Base-by-base conservation (phyloP, 495 filamentous ascomycete species). In the Mycothermus thermophilus region DNA sequence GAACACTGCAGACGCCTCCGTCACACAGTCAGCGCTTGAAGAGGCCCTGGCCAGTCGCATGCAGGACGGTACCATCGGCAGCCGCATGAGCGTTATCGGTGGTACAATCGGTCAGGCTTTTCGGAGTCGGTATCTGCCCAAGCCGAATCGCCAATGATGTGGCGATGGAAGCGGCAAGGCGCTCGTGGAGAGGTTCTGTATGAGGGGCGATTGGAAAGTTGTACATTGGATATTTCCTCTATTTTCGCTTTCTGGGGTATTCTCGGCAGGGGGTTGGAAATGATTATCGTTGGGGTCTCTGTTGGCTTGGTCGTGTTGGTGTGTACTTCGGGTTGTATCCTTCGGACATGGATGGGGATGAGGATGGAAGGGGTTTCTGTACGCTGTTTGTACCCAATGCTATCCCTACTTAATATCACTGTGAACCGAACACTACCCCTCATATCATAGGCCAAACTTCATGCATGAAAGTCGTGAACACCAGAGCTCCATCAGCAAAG, bases 21-120 rank as follows among this genome's bases (percentile, higher is more conserved):
- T 97, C 15, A 93, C 88, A 11, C 85, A 94, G 50, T 88, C 81
- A 11, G 88, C 87, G 0, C 65, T 97, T 30, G 90, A 97, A 52
- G 90, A 96, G 46, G 85, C 82, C n/a, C 63, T 93, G 17, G 65
- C 86, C 27, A 94, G 86, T 51, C 80, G 86, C 36, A 93, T 97
- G 76, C 81, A 88, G 48, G 75, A 83, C 42, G 71, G 79, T 8
- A 81, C 79, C n/a, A 59, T 62, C 11, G 55, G 55, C 27, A 93
- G 85, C 48, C 70, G 85, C 41, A 86, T 93, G 70, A 88, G 84
- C 49, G 79, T 72, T 12, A 71, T 94, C 35, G 79, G 81, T 10
- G 46, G 50, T 47, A 82, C 74, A 5, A 71, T 96, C 32, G 80
- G 82, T 19, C 52, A 59, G n/a, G 57, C 56, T 5, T 51, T 63